Percentiles rank a stretch among this genome's conserved stretches.
These are phyloP conservation scores for Umbelopsis sp. DNA, from an alignment of 192 early-diverging fungal species.

Conservation along the genomic window DNA sequence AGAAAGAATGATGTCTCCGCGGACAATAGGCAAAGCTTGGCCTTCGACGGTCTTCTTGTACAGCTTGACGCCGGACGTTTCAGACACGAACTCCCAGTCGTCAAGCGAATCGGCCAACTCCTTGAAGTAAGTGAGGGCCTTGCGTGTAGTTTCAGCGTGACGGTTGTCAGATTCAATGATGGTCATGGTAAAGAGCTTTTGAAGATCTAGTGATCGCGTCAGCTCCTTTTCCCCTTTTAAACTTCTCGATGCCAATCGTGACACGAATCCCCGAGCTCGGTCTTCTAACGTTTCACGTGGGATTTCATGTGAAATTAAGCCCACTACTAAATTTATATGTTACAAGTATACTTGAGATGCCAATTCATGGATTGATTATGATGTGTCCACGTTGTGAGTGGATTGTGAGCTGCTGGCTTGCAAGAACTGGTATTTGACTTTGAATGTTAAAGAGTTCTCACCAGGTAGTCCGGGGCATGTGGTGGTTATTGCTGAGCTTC, in stretches of 20 bases:
- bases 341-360: no score
- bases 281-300: no score
- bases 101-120: conserved; percentile 42
- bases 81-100: conserved; percentile 54
- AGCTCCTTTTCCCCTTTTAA: conserved; percentile 3
- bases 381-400: no score
- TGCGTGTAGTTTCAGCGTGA: conserved; percentile 39
- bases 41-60: conserved; percentile 47
- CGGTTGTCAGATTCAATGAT: conserved; percentile 37
- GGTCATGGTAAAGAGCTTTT: conserved; percentile 21
- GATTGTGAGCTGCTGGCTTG: no score
- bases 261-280: no score
- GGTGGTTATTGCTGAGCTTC: neutral
- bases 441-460: neutral
- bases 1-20: conserved; percentile 49
- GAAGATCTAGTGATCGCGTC: neutral
- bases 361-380: no score
- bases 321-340: no score
- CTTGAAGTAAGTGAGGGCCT: conserved; percentile 44
- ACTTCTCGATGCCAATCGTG: neutral
- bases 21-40: conserved; percentile 47
- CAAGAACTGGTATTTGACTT: no score
- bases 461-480: neutral
- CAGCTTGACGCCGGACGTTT: conserved; percentile 48
- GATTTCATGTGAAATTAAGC: no score